Conservation (phyloP, 1,139 yeast species). For the Saccharomyces hybrid region DNA sequence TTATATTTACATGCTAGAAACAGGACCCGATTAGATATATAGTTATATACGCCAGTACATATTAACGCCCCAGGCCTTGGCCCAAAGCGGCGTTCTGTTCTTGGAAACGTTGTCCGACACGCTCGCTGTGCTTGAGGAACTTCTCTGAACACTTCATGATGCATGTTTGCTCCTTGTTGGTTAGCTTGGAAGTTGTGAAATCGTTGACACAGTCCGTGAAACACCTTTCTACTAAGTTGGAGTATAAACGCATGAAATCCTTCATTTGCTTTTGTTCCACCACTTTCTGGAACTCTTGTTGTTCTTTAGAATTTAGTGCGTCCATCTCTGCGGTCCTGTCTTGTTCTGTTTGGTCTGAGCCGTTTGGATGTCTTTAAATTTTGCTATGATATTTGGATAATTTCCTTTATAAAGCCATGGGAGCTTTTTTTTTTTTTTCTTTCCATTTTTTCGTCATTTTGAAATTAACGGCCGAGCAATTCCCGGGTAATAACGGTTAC, state of each 20-base stretch:
- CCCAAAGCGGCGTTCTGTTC: conserved; percentile 71
- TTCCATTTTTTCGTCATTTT: not conserved
- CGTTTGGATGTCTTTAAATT: not conserved
- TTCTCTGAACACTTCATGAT: conserved; percentile 90
- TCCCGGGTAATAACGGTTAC: not conserved
- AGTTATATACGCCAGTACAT: not conserved
- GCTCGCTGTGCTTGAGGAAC: conserved; percentile 95
- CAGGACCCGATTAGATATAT: not conserved
- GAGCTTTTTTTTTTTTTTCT: not conserved
- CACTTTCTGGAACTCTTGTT: conserved; percentile 89
- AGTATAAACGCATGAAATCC: conserved; percentile 94
- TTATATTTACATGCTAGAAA: conserved; percentile 6
- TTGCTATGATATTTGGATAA: not conserved
- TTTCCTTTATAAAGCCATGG: conserved; percentile 4
- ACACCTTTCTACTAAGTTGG: conserved; percentile 92
- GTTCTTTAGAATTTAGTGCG: conserved; percentile 82
- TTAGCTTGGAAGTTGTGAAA: conserved; percentile 84
- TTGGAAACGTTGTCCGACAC: conserved; percentile 98
- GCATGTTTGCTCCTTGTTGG: conserved; percentile 78
- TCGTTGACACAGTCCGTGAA: conserved; percentile 96
- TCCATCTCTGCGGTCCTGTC: conserved; percentile 43
- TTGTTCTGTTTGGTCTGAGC: conserved; percentile 1
- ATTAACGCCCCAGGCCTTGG: conserved; percentile 35
- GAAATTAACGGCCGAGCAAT: not conserved
- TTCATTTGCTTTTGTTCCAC: conserved; percentile 98